Evolutionary conservation across 108 stramenopile genomes (phyloP), one percentile per base, ranked within the genome.

Genomic region (Pseudonitzschia multiseries): DNA sequence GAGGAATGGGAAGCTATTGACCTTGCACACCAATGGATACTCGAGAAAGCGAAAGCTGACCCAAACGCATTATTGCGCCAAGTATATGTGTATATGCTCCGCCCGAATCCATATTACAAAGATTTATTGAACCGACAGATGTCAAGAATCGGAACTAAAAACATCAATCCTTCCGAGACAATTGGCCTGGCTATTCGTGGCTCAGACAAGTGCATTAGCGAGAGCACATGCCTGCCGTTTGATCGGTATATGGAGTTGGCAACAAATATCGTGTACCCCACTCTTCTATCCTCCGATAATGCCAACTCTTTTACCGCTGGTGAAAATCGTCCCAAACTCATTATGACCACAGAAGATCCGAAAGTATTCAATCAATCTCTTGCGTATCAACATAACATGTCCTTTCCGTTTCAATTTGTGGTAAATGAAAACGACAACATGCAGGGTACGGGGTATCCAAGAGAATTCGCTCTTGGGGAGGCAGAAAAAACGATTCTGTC

Each of bases 131-230:
- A 65, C 20, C 17, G 65, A 51, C 41, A 53, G 41, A 31, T 77
- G 52, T 50, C 32, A 46, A 28, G 21, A 33, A 56, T 77, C 21
- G n/a, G 52, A 17, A 27, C 70, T 3, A 22, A 28, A 56, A 12
- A 4, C 2, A 9, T 76, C 5, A 8, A 65, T 32, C 64, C 63
- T 1, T 48, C 51, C 14, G 57, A 43, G 9, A 74, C 74, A 4
- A 46, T 79, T 9, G 78, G 78, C 2, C 18, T 79, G 57, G 69
- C 78, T 2, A 79, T 79, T 28, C 71, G 78, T 33, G 71, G 65
- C 21, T 79, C 78, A 8, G 78, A 79, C 68, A 79, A 79, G 31
- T 79, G 78, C 57, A 22, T 62, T n/a, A 22, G 18, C 4, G 78
- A 79, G 50, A 71, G 70, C 28, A 67, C 52, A 29, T 79, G 78